These are phyloP conservation scores for Sporothrix brunneoviolacea DNA, from an alignment of 2,329 filamentous ascomycete genomes.

Conservation along the genomic window DNA sequence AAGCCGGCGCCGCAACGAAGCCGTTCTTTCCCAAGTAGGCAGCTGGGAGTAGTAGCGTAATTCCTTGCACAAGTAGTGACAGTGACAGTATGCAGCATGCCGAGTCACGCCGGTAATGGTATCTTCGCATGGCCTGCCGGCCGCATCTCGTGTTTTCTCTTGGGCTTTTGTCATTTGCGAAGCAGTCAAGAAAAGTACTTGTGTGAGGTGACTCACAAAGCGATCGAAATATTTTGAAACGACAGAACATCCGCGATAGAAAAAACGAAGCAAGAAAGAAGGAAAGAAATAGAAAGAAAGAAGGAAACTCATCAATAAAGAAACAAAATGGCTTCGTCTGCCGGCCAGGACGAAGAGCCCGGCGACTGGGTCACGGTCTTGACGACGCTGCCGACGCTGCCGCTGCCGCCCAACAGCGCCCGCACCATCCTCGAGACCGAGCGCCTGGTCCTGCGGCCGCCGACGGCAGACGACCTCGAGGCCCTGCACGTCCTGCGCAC, in stretches of 20 bases:
- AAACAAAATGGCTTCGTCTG: neutral
- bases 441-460: conserved; percentile 49
- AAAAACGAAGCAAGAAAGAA: neutral
- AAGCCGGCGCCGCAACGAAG: too few relatives aligned
- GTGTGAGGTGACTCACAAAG: too few relatives aligned
- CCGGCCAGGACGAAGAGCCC: conserved; percentile 26
- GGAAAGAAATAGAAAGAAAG: conserved; percentile 6
- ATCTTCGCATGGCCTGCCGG: neutral
- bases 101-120: too few relatives aligned
- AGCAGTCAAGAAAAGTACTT: too few relatives aligned
- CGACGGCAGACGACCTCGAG: conserved; percentile 42
- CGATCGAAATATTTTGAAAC: too few relatives aligned
- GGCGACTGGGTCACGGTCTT: conserved; percentile 42
- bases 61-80: neutral
- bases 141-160: too few relatives aligned
- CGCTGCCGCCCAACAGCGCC: conserved; percentile 33
- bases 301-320: neutral
- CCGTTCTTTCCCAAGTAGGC: conserved; percentile 7
- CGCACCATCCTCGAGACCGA: conserved; percentile 40
- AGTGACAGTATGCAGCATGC: too few relatives aligned
- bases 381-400: conserved; percentile 39
- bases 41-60: neutral
- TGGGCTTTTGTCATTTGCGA: too few relatives aligned
- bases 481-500: conserved; percentile 46
- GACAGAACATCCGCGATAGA: neutral